A percentile compares a stretch with the other conserved stretches of the same genome.
Conservation (phyloP, 176 grass and related monocot genomes). For the Raddia guianensis region DNA sequence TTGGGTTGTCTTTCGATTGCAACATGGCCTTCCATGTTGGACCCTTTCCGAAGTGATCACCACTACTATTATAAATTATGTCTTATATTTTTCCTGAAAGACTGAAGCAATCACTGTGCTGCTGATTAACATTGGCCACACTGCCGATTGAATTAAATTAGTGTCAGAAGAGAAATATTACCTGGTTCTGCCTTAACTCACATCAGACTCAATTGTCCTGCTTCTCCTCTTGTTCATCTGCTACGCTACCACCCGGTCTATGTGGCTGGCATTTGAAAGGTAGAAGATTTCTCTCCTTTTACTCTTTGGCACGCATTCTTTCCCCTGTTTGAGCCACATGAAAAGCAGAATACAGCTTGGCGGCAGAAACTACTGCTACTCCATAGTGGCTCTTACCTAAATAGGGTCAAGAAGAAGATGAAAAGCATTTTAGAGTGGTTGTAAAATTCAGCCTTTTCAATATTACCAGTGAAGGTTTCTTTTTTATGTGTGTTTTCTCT, state of each 20-base stretch:
- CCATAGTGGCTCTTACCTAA: neutral
- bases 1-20: too few species aligned
- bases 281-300: neutral
- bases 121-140: neutral
- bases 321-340: slow-evolving; percentile 17
- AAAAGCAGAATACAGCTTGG: slow-evolving; percentile 5
- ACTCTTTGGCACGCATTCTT: neutral
- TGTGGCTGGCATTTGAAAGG: slow-evolving; percentile 32
- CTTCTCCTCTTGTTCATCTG: slow-evolving; percentile 28
- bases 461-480: neutral
- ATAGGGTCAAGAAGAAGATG: neutral
- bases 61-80: neutral
- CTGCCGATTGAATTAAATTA: neutral
- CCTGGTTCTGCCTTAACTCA: slow-evolving; percentile 2
- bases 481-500: neutral
- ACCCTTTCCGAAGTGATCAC: neutral
- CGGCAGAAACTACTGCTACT: neutral
- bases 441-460: neutral
- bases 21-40: neutral
- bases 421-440: neutral
- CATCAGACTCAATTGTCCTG: slow-evolving; percentile 14
- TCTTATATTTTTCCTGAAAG: neutral
- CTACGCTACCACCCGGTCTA: neutral
- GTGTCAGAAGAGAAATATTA: neutral
- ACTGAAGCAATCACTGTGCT: neutral